A percentile compares a stretch with the other conserved stretches of the same genome.
These are phyloP conservation scores for Wickerhamiella shivajii DNA, from an alignment of 805 yeast species.

Conservation along the genomic window DNA sequence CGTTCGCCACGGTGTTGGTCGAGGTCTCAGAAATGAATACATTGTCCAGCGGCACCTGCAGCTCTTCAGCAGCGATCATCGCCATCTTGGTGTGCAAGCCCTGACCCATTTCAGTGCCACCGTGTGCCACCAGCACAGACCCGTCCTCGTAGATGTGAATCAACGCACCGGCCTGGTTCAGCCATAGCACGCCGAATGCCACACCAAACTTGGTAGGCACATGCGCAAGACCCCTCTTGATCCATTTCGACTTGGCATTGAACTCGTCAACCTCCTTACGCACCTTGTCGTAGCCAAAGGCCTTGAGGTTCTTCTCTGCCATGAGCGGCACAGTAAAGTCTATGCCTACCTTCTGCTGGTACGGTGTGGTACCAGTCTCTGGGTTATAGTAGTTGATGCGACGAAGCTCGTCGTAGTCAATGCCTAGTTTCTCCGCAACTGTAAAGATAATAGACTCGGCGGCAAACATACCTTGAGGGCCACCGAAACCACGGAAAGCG, in stretches of 20 bases:
- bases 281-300: conserved; percentile 25
- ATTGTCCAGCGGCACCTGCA: conserved; percentile 29
- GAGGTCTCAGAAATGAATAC: conserved; percentile 34
- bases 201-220: conserved; percentile 37
- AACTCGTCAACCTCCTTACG: conserved; percentile 29
- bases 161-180: conserved; percentile 37
- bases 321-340: conserved; percentile 29
- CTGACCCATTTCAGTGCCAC: conserved; percentile 39
- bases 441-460: conserved; percentile 30
- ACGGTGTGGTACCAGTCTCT: conserved; percentile 26
- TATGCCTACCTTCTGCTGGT: conserved; percentile 29
- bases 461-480: conserved; percentile 36
- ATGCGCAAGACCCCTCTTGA: conserved; percentile 33
- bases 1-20: conserved; percentile 34
- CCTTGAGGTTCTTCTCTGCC: conserved; percentile 26
- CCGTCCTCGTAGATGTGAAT: conserved; percentile 35
- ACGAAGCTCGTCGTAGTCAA: conserved; percentile 30
- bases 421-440: conserved; percentile 28
- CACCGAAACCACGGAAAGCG: conserved; percentile 37
- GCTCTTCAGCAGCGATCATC: conserved; percentile 33
- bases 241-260: conserved; percentile 30
- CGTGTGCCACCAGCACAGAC: conserved; percentile 32
- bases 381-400: conserved; percentile 26
- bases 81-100: conserved; percentile 36
- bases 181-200: conserved; percentile 32